A percentile compares a stretch with the other conserved stretches of the same genome.
Evolutionary conservation across 345 rosid genomes (phyloP).

Genomic region (Syzygium aqueum): DNA sequence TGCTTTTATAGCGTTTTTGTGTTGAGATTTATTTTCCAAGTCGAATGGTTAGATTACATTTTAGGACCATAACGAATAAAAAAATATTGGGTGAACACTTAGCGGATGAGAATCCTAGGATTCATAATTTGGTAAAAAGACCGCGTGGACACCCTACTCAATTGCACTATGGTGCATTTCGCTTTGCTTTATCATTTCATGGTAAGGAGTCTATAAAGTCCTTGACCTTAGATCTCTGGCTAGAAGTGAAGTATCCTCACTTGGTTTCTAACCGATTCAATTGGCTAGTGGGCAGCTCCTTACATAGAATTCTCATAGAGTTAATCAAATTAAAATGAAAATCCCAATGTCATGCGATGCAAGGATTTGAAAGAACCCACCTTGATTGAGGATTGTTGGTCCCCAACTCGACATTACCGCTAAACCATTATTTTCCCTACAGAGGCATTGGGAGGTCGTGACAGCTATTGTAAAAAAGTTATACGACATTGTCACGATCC

Average conservation of each 20-base stretch:
- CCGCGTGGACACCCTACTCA: fast-evolving
- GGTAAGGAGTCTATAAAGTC: not conserved
- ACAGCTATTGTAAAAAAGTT: no score
- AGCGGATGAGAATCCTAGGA: not conserved
- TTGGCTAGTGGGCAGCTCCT: not conserved
- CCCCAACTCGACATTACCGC: not conserved
- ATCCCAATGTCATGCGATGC: fast-evolving
- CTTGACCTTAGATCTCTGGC: fast-evolving
- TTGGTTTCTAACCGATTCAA: no score
- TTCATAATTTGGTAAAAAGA: no score
- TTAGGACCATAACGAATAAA: not conserved
- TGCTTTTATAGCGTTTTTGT: not conserved
- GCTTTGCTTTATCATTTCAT: no score
- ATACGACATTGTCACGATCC: no score
- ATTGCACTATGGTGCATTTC: not conserved
- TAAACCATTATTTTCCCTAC: fast-evolving
- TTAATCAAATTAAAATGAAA: not conserved
- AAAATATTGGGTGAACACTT: not conserved
- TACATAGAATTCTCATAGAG: not conserved
- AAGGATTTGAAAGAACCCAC: fast-evolving
- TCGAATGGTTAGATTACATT: not conserved
- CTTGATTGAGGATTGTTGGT: not conserved
- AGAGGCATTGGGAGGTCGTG: fast-evolving
- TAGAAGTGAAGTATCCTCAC: no score
- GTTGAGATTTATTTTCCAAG: not conserved